Percentiles rank a stretch among this genome's conserved stretches.
phyloP scores from a whole-genome alignment of 495 filamentous ascomycete species.

The Xylaria intraflava region DNA sequence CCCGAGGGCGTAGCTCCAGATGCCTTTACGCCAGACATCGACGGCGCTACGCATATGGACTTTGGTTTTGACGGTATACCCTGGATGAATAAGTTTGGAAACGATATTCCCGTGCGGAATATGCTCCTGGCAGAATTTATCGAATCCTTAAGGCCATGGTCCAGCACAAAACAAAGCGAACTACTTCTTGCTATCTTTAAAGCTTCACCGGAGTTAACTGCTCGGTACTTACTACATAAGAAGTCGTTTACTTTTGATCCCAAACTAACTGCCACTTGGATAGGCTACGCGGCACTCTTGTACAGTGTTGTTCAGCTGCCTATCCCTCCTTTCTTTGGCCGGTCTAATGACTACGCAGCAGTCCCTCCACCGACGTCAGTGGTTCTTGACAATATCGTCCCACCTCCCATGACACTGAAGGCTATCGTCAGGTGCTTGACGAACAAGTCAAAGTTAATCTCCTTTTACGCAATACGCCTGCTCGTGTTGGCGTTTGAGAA shows the following conservation, averaged over 20 bases:
- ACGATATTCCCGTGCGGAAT: conserved; percentile 67
- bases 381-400: conserved; percentile 78
- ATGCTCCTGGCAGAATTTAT: conserved; percentile 66
- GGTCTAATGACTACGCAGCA: conserved; percentile 42
- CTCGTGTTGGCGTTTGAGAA: conserved; percentile 74
- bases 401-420: conserved; percentile 72
- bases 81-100: conserved; percentile 59
- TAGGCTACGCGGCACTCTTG: conserved; percentile 83
- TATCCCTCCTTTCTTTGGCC: conserved; percentile 62
- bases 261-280: conserved; percentile 86
- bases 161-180: conserved; percentile 72
- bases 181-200: conserved; percentile 73
- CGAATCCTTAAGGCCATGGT: conserved; percentile 74
- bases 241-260: conserved; percentile 81
- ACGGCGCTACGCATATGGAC: conserved; percentile 49
- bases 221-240: conserved; percentile 75
- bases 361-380: conserved; percentile 69
- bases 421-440: conserved; percentile 70
- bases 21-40: conserved; percentile 28
- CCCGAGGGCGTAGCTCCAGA: conserved; percentile 59
- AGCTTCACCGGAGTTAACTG: conserved; percentile 73
- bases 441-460: conserved; percentile 64
- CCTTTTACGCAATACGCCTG: conserved; percentile 74
- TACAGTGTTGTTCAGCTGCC: conserved; percentile 70
- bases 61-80: conserved; percentile 61